A percentile compares a stretch with the other conserved stretches of the same genome.
Evolutionary conservation across 768 basidiomycete genomes (phyloP).

Genomic region (Paxillus ammoniavirescens): DNA sequence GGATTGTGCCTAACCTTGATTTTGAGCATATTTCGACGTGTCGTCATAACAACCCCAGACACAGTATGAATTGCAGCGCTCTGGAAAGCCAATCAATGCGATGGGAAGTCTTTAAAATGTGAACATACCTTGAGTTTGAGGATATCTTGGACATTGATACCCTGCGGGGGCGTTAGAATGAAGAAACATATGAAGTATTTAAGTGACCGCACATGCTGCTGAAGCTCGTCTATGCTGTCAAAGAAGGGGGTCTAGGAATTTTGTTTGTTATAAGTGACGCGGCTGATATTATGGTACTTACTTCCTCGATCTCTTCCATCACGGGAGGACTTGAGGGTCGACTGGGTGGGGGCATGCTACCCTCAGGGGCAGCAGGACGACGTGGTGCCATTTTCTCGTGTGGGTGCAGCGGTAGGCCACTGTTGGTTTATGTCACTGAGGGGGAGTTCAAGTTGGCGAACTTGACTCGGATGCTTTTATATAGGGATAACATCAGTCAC

Average conservation of each 20-base stretch:
- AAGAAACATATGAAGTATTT: conserved; percentile 6
- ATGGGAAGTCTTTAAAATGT: conserved; percentile 1
- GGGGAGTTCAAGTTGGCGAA: not conserved
- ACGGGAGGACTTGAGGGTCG: conserved; percentile 22
- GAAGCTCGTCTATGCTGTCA: conserved; percentile 81
- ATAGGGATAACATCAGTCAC: not conserved
- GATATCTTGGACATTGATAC: conserved; percentile 95
- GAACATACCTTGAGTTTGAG: conserved; percentile 77
- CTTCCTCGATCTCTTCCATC: conserved; percentile 44
- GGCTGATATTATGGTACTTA: conserved; percentile 8
- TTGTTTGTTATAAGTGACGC: not conserved
- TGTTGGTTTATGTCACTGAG: no score
- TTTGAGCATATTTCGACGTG: conserved; percentile 84
- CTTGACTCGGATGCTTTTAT: not conserved
- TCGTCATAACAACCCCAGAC: conserved; percentile 89
- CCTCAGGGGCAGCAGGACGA: conserved; percentile 24
- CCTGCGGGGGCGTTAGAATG: conserved; percentile 44
- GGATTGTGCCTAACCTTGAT: conserved; percentile 67
- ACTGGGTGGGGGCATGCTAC: conserved; percentile 27
- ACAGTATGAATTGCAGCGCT: conserved; percentile 80
- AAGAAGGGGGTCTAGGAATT: conserved; percentile 56
- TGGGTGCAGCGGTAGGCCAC: not conserved
- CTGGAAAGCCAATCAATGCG: conserved; percentile 33
- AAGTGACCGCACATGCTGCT: conserved; percentile 59
- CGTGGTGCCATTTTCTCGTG: conserved; percentile 26